phyloP scores from a whole-genome alignment of 148 eudicot genomes.

The Rhododendron vialii region DNA sequence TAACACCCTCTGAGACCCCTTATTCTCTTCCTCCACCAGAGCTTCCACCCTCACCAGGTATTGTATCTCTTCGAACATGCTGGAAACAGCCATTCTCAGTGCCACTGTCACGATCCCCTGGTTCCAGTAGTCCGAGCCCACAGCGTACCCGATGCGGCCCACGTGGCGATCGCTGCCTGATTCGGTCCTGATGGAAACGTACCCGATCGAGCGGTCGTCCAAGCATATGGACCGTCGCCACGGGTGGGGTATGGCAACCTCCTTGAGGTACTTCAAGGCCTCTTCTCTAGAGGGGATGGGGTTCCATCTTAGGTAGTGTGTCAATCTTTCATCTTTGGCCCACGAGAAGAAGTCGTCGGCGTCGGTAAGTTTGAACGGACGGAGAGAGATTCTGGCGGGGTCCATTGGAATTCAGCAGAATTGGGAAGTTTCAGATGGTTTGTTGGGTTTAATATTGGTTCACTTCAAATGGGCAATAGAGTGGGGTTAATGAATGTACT shows the following conservation, averaged over 20 bases:
- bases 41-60: conserved; percentile 49
- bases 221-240: conserved; percentile 57
- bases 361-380: conserved; percentile 52
- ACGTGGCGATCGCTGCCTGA: conserved; percentile 28
- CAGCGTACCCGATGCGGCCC: conserved; percentile 45
- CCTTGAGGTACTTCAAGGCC: conserved; percentile 31
- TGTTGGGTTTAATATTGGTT: background rate
- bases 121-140: conserved; percentile 43
- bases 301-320: conserved; percentile 42
- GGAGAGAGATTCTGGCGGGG: conserved; percentile 34
- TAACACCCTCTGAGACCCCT: conserved; percentile 56
- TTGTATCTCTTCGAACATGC: conserved; percentile 38
- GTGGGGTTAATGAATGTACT: background rate
- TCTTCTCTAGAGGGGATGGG: conserved; percentile 34
- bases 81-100: conserved; percentile 28
- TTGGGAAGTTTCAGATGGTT: background rate
- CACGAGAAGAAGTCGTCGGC: conserved; percentile 46
- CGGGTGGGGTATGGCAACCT: conserved; percentile 57
- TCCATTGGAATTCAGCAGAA: conserved; percentile 9
- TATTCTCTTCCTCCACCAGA: conserved; percentile 46
- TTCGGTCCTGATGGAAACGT: conserved; percentile 33
- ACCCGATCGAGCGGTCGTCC: conserved; percentile 46
- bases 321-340: conserved; percentile 54
- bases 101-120: conserved; percentile 48
- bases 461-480: background rate